Evolutionary conservation across 495 filamentous ascomycete genomes (phyloP).

Genomic region (Penicillium arizonense): DNA sequence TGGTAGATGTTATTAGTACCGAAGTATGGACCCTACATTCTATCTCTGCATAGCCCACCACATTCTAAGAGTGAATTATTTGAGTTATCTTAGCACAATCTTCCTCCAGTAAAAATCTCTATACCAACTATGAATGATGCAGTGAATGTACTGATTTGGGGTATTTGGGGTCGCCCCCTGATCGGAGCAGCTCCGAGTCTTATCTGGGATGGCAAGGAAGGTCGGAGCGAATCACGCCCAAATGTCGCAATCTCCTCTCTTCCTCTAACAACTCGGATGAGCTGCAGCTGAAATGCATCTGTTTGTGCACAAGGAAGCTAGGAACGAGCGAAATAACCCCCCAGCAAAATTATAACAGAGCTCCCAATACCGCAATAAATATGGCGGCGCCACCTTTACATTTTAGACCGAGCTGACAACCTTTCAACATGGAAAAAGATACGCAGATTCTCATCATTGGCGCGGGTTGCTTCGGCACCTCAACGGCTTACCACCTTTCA

Average conservation of each 20-base stretch:
- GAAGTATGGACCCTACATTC: too few relatives aligned
- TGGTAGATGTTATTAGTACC: too few relatives aligned
- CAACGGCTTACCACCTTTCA: constrained; percentile 41
- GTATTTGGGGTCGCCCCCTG: too few relatives aligned
- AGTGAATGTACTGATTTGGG: too few relatives aligned
- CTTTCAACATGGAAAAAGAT: constrained; percentile 11
- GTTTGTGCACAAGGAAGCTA: background rate
- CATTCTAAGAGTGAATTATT: too few relatives aligned
- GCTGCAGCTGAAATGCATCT: background rate
- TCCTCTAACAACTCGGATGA: background rate
- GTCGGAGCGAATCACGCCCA: constrained; percentile 1
- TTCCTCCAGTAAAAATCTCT: too few relatives aligned
- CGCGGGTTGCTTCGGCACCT: constrained; percentile 39
- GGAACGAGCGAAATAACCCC: background rate
- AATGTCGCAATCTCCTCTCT: background rate
- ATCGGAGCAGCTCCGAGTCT: constrained; percentile 6
- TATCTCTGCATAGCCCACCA: too few relatives aligned
- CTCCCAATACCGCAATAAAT: constrained; percentile 8
- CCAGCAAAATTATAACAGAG: background rate
- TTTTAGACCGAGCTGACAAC: background rate
- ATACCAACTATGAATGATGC: too few relatives aligned
- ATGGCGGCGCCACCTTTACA: background rate
- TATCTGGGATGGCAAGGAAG: constrained; percentile 1
- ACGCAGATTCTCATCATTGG: constrained; percentile 34
- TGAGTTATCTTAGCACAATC: too few relatives aligned